Base-by-base conservation (phyloP, 129 eudicot species). In the Lactuca sativa region DNA sequence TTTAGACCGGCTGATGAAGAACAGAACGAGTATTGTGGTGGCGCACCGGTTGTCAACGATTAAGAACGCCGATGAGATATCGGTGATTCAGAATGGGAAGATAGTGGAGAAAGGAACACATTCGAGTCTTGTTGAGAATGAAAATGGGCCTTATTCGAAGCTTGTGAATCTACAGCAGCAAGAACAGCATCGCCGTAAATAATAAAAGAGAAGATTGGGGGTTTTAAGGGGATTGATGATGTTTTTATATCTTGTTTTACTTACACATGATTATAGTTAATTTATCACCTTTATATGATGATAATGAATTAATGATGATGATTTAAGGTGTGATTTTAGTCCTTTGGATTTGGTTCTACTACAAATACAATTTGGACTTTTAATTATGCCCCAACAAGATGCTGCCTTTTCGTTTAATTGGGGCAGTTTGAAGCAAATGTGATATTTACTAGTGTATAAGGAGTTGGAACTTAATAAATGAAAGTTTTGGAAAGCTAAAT, bases 101-200 rank as follows among this genome's bases (percentile, higher is more conserved):
- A 88, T 95, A 14, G 84, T 95, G 67, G 97, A 95, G 82, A 90
- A 95, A 71, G 99, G 99, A 48, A 85, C 89, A 52, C 99, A 95
- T 78, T 70, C 84, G 4, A 75, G 78, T 69, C 93, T 95, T 31
- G 81, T 83, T 15, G 99, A 95, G 82, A 85, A 85, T 58, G 90
- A 59, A 57, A 85, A 95, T 4, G 99, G 99, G 14, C 78, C 97
- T 1, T 95, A 95, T 59, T 90, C 77, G 52, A 95, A 87, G 84
- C 61, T 95, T 49, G 86, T 95, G 77, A 90, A 55, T 81, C 79
- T 95, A 64, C 99, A 95, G 79, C 92, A 85, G 78, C 97, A 90
- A 55, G 86, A 83, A 72, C 96, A 89, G 59, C 83, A 78, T 9
- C 86, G 72, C 48, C 80, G 64, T 77, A 78, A 72, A 56, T 75